Evolutionary conservation across 179 eudicot species (phyloP), one percentile per base, ranked within the genome.

Genomic region (Spergularia azorica): DNA sequence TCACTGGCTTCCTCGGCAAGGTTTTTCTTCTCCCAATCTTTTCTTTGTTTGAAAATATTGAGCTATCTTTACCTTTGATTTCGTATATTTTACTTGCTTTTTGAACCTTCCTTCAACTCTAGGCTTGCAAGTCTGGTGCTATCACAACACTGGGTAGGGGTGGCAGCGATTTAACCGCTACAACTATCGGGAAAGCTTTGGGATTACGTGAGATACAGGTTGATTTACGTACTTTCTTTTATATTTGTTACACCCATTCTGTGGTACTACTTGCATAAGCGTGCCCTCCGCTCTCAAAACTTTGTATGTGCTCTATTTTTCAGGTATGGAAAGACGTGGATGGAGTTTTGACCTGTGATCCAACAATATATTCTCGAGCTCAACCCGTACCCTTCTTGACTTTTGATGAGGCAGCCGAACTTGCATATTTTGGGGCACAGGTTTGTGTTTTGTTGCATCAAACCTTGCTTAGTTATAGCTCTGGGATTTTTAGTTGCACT

Each of bases 1-100:
- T 95, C 73, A 95, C 99, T 56, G 97, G 97, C 67, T 95, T 91
- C 82, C 97, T 95, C 76, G 99, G 99, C 76, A 95, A 95, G 99
- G 98, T 95, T 55, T 32, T 72, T 21, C 70, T 26, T 26, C 32
- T 20, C 13, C 52, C 5, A 57, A 20, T 52, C 6, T 26, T 20
- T 39, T 71, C 46, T 63, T 12, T 52, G 2, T n/a, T 58, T 21
- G 36, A 13, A 26, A n/a, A 21, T 41, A 12, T 16, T 0, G 2
- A 26, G 32, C 51, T 39, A 26, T 59, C 13, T 21, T 38, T 7
- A 21, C 32, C 14, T 54, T 18, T 54, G 21, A 52, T 51, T 71
- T 39, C 58, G 59, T 59, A 43, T 6, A 21, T 36, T 59, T 17
- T 52, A 11, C 56, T 16, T 32, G 26, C 4, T 59, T 21, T 8